Evolutionary conservation across 805 yeast species (phyloP).

Genomic region (Barnettozyma sp.): DNA sequence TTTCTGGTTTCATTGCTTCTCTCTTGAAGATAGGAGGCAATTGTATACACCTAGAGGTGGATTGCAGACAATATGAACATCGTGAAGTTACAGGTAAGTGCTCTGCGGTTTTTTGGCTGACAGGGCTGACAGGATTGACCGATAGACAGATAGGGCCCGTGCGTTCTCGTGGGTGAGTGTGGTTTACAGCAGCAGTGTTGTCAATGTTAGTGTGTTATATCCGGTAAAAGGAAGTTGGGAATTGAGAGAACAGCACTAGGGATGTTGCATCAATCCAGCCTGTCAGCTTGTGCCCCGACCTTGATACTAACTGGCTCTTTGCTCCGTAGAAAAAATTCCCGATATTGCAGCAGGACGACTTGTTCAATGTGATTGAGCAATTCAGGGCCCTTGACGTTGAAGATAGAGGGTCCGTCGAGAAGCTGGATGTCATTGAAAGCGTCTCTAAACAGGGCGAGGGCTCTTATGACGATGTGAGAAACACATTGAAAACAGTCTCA

Average conservation of each 20-base stretch:
- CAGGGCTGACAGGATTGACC: not conserved
- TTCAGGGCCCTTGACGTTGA: slow-evolving; percentile 82
- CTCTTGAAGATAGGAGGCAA: no score
- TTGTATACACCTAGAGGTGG: no score
- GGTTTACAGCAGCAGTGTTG: no score
- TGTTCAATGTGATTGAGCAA: slow-evolving; percentile 78
- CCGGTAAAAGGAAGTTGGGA: slow-evolving; percentile 3
- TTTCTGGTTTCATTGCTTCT: no score
- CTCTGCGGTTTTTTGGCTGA: not conserved
- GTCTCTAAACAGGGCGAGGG: slow-evolving; percentile 74
- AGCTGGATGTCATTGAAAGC: slow-evolving; percentile 80
- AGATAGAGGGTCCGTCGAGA: slow-evolving; percentile 92
- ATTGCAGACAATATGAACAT: slow-evolving; percentile 47
- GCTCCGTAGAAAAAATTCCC: slow-evolving; percentile 72
- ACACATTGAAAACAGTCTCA: slow-evolving; percentile 80
- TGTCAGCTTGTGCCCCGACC: no score
- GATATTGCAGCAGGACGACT: slow-evolving; percentile 73
- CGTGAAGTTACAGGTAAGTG: slow-evolving; percentile 51
- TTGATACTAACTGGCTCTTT: not conserved
- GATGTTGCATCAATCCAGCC: no score
- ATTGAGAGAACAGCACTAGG: no score
- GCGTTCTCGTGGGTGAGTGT: no score
- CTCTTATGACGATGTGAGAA: slow-evolving; percentile 88
- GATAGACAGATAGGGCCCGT: not conserved
- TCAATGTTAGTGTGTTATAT: slow-evolving; percentile 1